Base-by-base conservation (phyloP, 148 eudicot genomes). In the Pharnaceum exiguum region DNA sequence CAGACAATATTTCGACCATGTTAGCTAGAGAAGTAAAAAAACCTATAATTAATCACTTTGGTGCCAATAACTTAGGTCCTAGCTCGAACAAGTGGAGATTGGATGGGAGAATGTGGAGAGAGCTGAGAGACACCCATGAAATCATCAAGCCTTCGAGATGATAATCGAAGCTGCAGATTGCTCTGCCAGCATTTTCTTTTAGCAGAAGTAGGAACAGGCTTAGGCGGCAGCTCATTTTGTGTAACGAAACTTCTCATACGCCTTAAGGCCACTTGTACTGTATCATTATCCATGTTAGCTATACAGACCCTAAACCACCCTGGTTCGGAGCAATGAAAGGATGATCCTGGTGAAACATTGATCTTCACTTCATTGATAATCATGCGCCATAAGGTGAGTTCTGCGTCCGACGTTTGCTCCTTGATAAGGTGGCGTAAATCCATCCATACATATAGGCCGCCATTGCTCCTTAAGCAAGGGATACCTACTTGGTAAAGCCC, bases 221-320 rank as follows among this genome's bases (percentile, higher is more conserved):
- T 77, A 22, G 36, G 39, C 30, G 42, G 46, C 23, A 50, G 64
- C 26, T 50, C 55, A 61, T 65, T 73, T 47, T 60, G 27, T 10
- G 60, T 46, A 13, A 77, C 76, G 40, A 82, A 77, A 16, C 23
- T 66, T 63, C 56, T 63, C 1, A 83, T 83, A 55, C 85, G 47
- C 29, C 60, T 65, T 15, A 83, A 46, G 0, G 83, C 75, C 11
- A 77, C 73, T 3, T 65, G 51, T 58, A 83, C 52, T 1, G 86
- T 86, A 22, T 76, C 78, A 5, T 76, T 70, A 17, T 63, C 59
- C 80, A 83, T 78, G 30, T 82, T 78, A 0, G 89, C 86, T 13
- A 82, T 82, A 40, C 89, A 86, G n/a, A 86, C 78, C 12, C 95
- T 65, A 25, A 86, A 86, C 95, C 95, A 86, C 23, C 89, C 89